Base-by-base conservation (phyloP, 2,329 filamentous ascomycete genomes). In the Cladosporium sp. region DNA sequence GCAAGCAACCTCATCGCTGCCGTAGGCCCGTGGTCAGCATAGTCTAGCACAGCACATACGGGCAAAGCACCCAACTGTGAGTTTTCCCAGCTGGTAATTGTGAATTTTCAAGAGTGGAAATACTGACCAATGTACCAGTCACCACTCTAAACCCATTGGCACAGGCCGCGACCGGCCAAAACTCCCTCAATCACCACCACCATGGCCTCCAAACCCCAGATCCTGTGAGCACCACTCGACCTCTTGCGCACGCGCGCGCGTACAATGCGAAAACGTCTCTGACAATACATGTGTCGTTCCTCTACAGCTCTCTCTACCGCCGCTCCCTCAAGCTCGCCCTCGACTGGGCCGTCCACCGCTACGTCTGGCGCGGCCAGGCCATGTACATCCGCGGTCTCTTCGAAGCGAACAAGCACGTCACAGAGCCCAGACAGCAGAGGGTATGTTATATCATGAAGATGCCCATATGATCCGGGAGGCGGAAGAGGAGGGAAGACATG, bases 301-400 rank as follows among this genome's bases (percentile, higher is more conserved):
- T 41, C 51, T 53, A 43, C 66, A 84, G 83, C 60, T 78, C 77
- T 56, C 85, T 99, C 54, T 99, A 99, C 73, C 86, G 92, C 67
- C 89, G 90, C 61, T 90, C 90, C 20, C 73, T 99, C 67, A 96
- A 96, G 79, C 84, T 96, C 58, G 81, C 93, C 37, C 83, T 97
- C 59, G 90, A 96, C 76, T 99, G 93, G 93, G 83, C 89, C 52
- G 90, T 97, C 56, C 88, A 96, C 69, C 83, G 93, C 60, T 83
- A 92, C 64, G 74, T 96, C 55, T 99, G 93, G 92, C 86, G 93
- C 63, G 91, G 92, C 56, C 93, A 97, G 72, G 93, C 93, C 27
- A 76, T 97, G 57, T 97, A 99, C 71, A 95, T 99, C 64, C 86
- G 93, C 63, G 90, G 87, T 32, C 80, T 97, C 12, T 99, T 97